Evolutionary conservation across 768 basidiomycete species (phyloP).

Genomic region (Trametes coccinea): DNA sequence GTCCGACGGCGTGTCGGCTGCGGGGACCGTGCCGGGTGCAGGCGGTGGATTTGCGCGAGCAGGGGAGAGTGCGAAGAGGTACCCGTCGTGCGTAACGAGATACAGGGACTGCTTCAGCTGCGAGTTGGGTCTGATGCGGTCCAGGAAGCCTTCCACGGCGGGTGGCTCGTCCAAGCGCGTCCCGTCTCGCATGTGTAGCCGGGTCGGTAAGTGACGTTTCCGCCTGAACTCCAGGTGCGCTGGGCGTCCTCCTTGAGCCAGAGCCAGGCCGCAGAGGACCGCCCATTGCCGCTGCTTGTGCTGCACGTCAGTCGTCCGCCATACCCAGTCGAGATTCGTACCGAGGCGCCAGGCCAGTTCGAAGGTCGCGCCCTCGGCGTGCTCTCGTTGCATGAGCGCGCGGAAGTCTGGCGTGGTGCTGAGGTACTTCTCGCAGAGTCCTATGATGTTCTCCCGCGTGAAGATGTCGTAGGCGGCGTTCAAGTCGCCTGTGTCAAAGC

Average conservation of each 20-base stretch:
- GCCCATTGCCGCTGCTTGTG: constrained; percentile 67
- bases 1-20: constrained; percentile 28
- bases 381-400: constrained; percentile 52
- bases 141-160: constrained; percentile 83
- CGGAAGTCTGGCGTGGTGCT: constrained; percentile 61
- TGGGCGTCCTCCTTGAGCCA: constrained; percentile 58
- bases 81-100: constrained; percentile 69
- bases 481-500: constrained; percentile 39
- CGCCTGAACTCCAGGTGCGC: constrained; percentile 74
- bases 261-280: constrained; percentile 72
- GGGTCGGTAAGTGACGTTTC: constrained; percentile 63
- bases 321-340: constrained; percentile 84
- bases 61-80: constrained; percentile 60
- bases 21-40: constrained; percentile 50
- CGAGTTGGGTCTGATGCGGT: constrained; percentile 63
- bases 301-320: constrained; percentile 65
- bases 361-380: constrained; percentile 56
- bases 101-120: constrained; percentile 63
- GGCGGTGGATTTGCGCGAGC: constrained; percentile 63
- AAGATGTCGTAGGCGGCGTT: constrained; percentile 51
- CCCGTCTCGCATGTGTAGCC: constrained; percentile 45
- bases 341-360: constrained; percentile 79
- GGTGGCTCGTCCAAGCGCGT: constrained; percentile 69
- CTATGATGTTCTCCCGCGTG: constrained; percentile 59
- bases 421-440: constrained; percentile 60